Evolutionary conservation across 345 rosid species (phyloP).

Genomic region (Dipteronia sinensis): DNA sequence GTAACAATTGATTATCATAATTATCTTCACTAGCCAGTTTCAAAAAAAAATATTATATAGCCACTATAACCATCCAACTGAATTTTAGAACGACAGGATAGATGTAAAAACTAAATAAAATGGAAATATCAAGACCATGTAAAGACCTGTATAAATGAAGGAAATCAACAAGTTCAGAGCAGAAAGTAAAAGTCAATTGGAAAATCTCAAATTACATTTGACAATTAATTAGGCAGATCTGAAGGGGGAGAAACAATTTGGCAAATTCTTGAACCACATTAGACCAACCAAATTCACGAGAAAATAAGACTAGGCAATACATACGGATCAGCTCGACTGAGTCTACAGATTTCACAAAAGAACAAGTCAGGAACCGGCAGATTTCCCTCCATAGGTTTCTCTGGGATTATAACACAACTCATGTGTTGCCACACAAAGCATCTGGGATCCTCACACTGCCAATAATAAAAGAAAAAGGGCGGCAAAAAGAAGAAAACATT

Average conservation of each 20-base stretch:
- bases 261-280: background rate
- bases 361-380: slow-evolving; percentile 68
- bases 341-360: slow-evolving; percentile 90
- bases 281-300: background rate
- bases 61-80: background rate
- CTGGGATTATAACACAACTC: slow-evolving; percentile 76
- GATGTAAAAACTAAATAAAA: background rate
- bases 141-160: background rate
- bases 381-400: slow-evolving; percentile 68
- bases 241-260: background rate
- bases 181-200: background rate
- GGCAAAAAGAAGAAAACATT: slow-evolving; percentile 12
- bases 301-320: slow-evolving; percentile 29
- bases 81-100: background rate
- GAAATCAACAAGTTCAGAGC: background rate
- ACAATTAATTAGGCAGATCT: background rate
- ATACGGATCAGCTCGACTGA: slow-evolving; percentile 97
- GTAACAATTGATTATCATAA: background rate
- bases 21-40: background rate
- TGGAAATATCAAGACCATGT: background rate
- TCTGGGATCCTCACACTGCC: slow-evolving; percentile 81
- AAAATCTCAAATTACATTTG: background rate
- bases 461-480: slow-evolving; percentile 11
- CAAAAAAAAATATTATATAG: background rate
- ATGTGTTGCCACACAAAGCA: slow-evolving; percentile 87